These are phyloP conservation scores for Mycena alexandri DNA, from an alignment of 768 basidiomycete genomes.

Conservation along the genomic window DNA sequence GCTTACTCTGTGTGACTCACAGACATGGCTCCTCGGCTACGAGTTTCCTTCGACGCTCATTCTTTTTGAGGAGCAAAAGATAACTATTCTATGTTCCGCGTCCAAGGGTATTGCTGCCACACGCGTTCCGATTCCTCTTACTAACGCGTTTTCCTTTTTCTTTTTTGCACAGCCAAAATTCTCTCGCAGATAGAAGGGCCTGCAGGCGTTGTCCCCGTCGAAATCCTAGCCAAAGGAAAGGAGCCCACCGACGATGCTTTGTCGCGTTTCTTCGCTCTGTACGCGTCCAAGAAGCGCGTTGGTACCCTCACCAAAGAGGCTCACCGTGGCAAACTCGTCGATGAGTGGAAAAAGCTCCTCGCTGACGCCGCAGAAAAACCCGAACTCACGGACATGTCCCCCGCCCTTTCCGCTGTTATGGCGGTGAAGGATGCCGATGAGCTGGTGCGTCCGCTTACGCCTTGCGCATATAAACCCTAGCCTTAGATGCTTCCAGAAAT, in stretches of 20 bases:
- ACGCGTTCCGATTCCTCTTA: slow-evolving; percentile 24
- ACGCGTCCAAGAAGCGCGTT: slow-evolving; percentile 72
- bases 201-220: slow-evolving; percentile 70
- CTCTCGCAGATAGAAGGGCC: slow-evolving; percentile 80
- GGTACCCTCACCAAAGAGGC: slow-evolving; percentile 87
- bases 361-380: slow-evolving; percentile 69
- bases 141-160: slow-evolving; percentile 12
- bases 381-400: slow-evolving; percentile 83
- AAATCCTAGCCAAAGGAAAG: slow-evolving; percentile 85
- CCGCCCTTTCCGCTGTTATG: slow-evolving; percentile 82
- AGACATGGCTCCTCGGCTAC: slow-evolving; percentile 98
- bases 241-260: slow-evolving; percentile 82
- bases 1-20: slow-evolving; percentile 38
- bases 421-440: slow-evolving; percentile 94
- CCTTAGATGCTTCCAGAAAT: slow-evolving; percentile 67
- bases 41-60: slow-evolving; percentile 97
- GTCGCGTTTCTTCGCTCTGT: slow-evolving; percentile 73
- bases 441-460: slow-evolving; percentile 65
- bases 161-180: slow-evolving; percentile 75
- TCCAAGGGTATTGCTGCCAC: slow-evolving; percentile 78
- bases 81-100: slow-evolving; percentile 86
- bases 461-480: slow-evolving; percentile 25
- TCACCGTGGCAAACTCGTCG: slow-evolving; percentile 86
- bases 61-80: slow-evolving; percentile 81
- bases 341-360: slow-evolving; percentile 85